Evolutionary conservation across 2,329 filamentous ascomycete species (phyloP), one percentile per base, ranked within the genome.

Genomic region (Myrmaecium sp.): DNA sequence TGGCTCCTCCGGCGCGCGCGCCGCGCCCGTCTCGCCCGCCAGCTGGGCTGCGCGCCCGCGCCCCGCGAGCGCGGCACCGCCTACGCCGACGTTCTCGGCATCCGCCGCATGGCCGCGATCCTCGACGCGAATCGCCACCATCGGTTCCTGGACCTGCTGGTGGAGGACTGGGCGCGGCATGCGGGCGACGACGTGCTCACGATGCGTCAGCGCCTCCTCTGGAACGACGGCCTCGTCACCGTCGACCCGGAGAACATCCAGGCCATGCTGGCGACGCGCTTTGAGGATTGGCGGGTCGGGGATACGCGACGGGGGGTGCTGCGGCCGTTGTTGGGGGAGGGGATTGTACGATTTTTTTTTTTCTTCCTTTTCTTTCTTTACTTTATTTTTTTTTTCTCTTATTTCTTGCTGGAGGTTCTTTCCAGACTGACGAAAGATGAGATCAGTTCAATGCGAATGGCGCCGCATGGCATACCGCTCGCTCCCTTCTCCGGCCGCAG

Each of bases 401-500:
- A 20, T 20, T 20, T n/a, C 18, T 20, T n/a, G 18, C 18, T 35
- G 6, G 11, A n/a, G n/a, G 6, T 11, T n/a, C n/a, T 25, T 23
- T 14, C 10, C 28, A 17, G 36, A 40, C 16, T 13, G 6, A 11
- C 25, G 27, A n/a, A 30, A 14, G 4, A 14, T 6, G 10, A 6
- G 10, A 15, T 8, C n/a, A 31, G 34, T 63, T 63, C 44, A 60
- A 57, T 19, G 46, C 48, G 9, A 56, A 62, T 34, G 59, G 59
- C 19, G 46, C 49, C 22, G 36, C 36, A 11, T 54, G 51, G 51
- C 40, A 45, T 7, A 46, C 51, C 25, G 48, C 44, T 12, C 44
- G 59, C 6, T 54, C 59, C 15, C 49, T 63, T 34, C 51, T 75
- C 9, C 51, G 64, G 13, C 64, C 65, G 2, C 63, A 64, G 32